Evolutionary conservation across 1,139 yeast genomes (phyloP).

Genomic region (Schwanniomyces etchellsii): DNA sequence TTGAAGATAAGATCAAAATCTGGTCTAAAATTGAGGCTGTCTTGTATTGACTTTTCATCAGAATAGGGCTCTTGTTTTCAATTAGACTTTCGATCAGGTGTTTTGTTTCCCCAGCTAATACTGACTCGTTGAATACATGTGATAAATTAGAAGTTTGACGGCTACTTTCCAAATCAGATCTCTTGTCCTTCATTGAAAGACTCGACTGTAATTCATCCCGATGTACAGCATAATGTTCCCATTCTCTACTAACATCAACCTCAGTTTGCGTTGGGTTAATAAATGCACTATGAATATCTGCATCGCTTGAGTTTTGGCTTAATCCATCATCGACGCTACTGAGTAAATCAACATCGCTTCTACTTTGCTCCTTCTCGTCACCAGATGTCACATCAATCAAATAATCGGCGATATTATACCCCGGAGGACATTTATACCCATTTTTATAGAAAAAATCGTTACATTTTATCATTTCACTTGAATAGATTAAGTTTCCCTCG

Average conservation of each 20-base stretch:
- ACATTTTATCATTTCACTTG: conserved; percentile 73
- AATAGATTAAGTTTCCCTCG: conserved; percentile 79
- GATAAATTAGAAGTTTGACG: conserved; percentile 30
- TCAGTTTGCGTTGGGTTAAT: conserved; percentile 19
- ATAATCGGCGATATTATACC: conserved; percentile 91
- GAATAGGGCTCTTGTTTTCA: conserved; percentile 16
- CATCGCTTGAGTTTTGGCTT: conserved; percentile 20
- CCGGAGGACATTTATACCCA: conserved; percentile 82
- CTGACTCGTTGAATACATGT: conserved; percentile 44
- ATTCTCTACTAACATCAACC: conserved; percentile 66
- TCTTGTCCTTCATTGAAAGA: conserved; percentile 11
- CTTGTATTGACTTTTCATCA: conserved; percentile 32
- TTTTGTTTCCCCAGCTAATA: conserved; percentile 40
- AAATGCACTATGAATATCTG: conserved; percentile 36
- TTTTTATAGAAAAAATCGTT: conserved; percentile 67
- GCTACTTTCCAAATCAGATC: conserved; percentile 24
- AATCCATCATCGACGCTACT: conserved; percentile 9
- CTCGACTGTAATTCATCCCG: conserved; percentile 54
- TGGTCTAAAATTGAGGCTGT: conserved; percentile 61
- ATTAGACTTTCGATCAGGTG: conserved; percentile 41
- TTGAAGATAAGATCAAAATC: conserved; percentile 62
- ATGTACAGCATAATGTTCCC: conserved; percentile 89
- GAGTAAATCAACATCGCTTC: conserved; percentile 14
- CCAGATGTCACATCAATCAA: conserved; percentile 85
- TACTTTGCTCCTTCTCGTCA: conserved; percentile 25